Evolutionary conservation across 2,329 filamentous ascomycete genomes (phyloP), one percentile per base, ranked within the genome.

Genomic region (Cladophialophora chaetospira): DNA sequence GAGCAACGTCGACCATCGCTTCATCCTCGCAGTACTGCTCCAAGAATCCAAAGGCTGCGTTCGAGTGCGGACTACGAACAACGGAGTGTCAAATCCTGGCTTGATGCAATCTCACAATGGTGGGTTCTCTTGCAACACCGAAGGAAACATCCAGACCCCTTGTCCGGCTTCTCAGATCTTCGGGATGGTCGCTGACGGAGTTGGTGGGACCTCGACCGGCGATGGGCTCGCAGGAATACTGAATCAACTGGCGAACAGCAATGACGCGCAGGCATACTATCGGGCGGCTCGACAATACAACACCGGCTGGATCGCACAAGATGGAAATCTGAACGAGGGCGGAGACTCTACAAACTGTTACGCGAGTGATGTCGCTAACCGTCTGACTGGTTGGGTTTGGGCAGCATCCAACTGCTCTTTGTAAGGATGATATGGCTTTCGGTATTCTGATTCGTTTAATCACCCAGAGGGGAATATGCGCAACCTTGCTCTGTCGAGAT

Each of bases 11-110:
- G 40, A 53, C 40, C 60, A 67, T 35, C 73, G 75, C 45, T 75
- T 76, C 58, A 74, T 78, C 59, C 67, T 78, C 11, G 72, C 74
- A n/a, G 67, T 77, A 55, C 60, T 77, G 33, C 70, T 78, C 68
- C 76, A 78, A 62, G 76, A 78, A 62, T 74, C 71, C 60, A 71
- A 70, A 55, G 76, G 76, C 36, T 77, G 75, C 64, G 75, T 77
- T 15, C 74, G 75, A 25, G 74, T 70, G 19, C 67, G 62, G 1
- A 75, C 74, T 17, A 76, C 74, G 36, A 65, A 72, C 68, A 69
- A 75, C 62, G 72, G 72, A 13, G 73, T 75, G 21, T 57, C 57
- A 52, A 78, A 78, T 66, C 75, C 76, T 0, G 76, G 76, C 47
- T 69, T 75, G 29, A 73, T 75, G 71, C 73, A 75, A 60, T 65